These are phyloP conservation scores for Diplogelasinospora grovesii DNA, from an alignment of 495 filamentous ascomycete genomes.

Conservation along the genomic window DNA sequence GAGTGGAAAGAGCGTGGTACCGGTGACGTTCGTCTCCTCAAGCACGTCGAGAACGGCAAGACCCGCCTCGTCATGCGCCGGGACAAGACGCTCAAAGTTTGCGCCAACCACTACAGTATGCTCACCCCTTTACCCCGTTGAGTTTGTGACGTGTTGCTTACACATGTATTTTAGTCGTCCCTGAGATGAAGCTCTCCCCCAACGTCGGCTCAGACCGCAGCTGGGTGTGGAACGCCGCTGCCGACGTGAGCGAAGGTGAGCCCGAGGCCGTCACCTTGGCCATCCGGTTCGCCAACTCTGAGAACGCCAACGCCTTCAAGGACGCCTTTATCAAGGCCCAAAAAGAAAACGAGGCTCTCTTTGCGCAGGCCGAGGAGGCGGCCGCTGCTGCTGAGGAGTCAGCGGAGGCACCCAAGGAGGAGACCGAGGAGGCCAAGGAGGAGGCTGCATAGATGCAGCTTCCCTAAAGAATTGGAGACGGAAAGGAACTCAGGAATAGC, in stretches of 20 bases:
- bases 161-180: constrained; percentile 61
- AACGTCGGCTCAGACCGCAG: constrained; percentile 96
- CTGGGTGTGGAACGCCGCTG: constrained; percentile 99
- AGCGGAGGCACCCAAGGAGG: constrained; percentile 18
- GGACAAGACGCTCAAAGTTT: constrained; percentile 99
- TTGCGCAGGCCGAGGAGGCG: constrained; percentile 48
- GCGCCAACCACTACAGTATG: constrained; percentile 99
- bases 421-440: constrained; percentile 23
- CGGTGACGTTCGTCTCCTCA: constrained; percentile 90
- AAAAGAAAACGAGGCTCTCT: constrained; percentile 88
- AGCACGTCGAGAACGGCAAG: constrained; percentile 98
- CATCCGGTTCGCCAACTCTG: constrained; percentile 95
- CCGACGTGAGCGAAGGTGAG: constrained; percentile 97
- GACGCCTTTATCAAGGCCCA: constrained; percentile 97
- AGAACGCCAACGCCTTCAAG: constrained; percentile 97
- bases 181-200: constrained; percentile 96
- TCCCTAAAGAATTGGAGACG: no score
- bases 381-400: constrained; percentile 4
- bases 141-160: neutral
- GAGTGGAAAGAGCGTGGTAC: constrained; percentile 99
- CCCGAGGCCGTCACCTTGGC: constrained; percentile 93
- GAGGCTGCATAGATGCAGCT: no score
- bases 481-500: constrained; percentile 14
- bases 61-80: constrained; percentile 96
- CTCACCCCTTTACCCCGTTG: constrained; percentile 2